Evolutionary conservation across 1,284 basidiomycete genomes (phyloP), one percentile per base, ranked within the genome.

Genomic region (Microbotryum violaceum): DNA sequence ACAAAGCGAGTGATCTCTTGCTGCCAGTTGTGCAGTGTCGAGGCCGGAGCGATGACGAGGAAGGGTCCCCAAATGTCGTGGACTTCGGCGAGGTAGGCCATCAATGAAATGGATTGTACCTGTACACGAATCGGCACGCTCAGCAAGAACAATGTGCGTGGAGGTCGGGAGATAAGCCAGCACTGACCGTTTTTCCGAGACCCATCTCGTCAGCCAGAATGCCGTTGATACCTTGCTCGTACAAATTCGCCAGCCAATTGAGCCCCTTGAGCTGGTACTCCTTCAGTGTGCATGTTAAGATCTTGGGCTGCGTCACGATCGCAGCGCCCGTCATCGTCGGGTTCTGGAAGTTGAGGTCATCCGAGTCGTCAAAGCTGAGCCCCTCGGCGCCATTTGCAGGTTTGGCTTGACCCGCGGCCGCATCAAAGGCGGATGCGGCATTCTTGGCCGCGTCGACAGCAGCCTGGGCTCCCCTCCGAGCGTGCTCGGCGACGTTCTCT

Each of bases 41-140:
- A 97, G 1, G 93, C 89, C 1, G 96, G 96, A 1, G 96, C 92
- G 55, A 99, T 96, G 61, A 99, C 93, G n/a, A 99, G 82, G 81
- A 99, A 98, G 20, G 96, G 96, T 0, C 96, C 96, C 96, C 96
- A 99, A 64, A 98, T 96, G 74, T 97, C 89, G 75, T 98, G 96
- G 1, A 86, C 86, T 77, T 98, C 96, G 10, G 96, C 94, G 23
- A 99, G 85, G 77, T 98, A 96, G 6, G 94, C 91, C 63, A 99
- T 82, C 14, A 99, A 79, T 23, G 96, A 96, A 60, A 99, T 98
- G 1, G 93, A 97, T 81, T 99, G 96, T 42, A 42, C 37, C 37
- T 42, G 16, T 42, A 42, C 37, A 42, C 2, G 31, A 42, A 18
- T 10, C 4, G 16, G 37, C 37, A 12, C 12, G 37, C 6, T 42